Evolutionary conservation across 768 basidiomycete genomes (phyloP).

Genomic region (Suillus brevipes): DNA sequence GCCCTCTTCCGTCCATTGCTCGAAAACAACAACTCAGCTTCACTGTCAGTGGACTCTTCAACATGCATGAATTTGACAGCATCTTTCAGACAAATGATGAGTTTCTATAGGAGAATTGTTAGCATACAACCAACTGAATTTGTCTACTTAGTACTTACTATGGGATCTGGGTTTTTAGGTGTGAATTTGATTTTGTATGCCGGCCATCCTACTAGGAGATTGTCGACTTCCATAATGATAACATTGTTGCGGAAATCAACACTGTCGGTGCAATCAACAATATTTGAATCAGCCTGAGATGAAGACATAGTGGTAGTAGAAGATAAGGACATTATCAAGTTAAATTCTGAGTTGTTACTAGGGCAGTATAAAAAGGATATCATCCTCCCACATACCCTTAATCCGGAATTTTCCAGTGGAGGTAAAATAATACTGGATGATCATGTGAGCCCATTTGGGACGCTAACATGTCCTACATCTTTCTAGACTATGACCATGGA

Average conservation of each 20-base stretch:
- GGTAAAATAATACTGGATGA: no score
- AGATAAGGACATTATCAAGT: not conserved
- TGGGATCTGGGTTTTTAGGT: conserved; percentile 2
- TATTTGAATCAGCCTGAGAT: not conserved
- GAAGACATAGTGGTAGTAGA: not conserved
- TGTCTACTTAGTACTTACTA: conserved; percentile 3
- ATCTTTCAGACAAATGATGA: not conserved
- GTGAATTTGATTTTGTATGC: conserved; percentile 3
- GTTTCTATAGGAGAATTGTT: not conserved
- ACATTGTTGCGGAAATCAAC: not conserved
- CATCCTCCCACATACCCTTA: no score
- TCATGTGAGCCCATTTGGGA: no score
- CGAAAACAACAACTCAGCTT: not conserved
- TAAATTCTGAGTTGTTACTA: not conserved
- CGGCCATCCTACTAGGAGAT: conserved; percentile 5
- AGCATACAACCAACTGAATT: not conserved
- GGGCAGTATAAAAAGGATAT: no score
- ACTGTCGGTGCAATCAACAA: not conserved
- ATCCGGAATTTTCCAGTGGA: no score
- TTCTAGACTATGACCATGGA: no score
- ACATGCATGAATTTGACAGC: not conserved
- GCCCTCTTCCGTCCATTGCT: not conserved
- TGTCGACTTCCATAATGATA: not conserved
- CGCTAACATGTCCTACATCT: no score
- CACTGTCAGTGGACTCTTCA: not conserved